Evolutionary conservation across 2,329 filamentous ascomycete species (phyloP).

Genomic region (Hymenoscyphus fraxineus): DNA sequence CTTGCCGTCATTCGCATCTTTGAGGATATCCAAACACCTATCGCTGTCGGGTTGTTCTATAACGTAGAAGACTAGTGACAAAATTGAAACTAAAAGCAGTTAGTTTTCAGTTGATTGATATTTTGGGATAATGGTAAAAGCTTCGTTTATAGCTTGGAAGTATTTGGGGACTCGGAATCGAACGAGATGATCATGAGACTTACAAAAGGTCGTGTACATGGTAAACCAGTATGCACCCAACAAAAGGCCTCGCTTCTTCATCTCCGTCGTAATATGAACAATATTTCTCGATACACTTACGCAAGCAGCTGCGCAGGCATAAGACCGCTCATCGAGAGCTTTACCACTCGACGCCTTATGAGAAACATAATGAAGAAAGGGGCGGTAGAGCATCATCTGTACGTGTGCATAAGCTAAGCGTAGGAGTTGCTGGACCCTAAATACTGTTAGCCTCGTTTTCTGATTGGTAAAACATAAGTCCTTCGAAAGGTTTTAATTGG

Average conservation of each 20-base stretch:
- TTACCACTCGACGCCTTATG: constrained; percentile 54
- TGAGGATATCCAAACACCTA: constrained; percentile 73
- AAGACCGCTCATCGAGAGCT: constrained; percentile 70
- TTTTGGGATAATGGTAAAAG: not conserved
- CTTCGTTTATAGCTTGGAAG: not conserved
- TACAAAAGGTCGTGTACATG: constrained; percentile 73
- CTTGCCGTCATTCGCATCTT: constrained; percentile 80
- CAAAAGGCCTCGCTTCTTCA: constrained; percentile 70
- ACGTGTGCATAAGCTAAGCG: constrained; percentile 79
- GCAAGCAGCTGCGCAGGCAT: constrained; percentile 65
- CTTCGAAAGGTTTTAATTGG: not conserved
- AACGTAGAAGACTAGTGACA: constrained; percentile 76
- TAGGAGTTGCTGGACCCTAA: constrained; percentile 65
- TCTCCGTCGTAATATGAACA: constrained; percentile 74
- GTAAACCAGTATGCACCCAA: constrained; percentile 85
- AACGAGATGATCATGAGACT: not conserved
- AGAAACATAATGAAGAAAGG: constrained; percentile 80
- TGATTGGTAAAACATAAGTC: not conserved
- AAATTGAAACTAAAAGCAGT: constrained; percentile 54
- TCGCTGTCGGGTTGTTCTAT: constrained; percentile 74
- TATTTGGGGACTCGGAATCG: not conserved
- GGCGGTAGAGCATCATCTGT: constrained; percentile 77
- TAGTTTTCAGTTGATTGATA: not conserved
- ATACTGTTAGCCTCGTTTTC: constrained; percentile 20
- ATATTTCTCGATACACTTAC: constrained; percentile 64